Conservation (phyloP, 768 basidiomycete genomes). For the Suillus ampliporus region DNA sequence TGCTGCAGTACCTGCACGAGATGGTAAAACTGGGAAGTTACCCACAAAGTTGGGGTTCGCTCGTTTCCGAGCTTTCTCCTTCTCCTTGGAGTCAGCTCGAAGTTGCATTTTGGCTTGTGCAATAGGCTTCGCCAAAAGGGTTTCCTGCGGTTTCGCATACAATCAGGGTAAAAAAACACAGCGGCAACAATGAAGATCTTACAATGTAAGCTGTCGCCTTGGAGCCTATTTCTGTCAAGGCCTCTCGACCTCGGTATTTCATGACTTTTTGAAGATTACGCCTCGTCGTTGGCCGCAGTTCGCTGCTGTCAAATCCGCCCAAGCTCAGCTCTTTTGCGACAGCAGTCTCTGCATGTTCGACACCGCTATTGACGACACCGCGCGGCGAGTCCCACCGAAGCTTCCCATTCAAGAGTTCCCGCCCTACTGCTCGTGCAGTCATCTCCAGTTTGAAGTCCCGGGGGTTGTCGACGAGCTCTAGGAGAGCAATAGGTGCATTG, state of each 20-base stretch:
- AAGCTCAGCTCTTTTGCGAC: conserved; percentile 55
- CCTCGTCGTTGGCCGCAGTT: conserved; percentile 68
- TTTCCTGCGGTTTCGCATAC: conserved; percentile 51
- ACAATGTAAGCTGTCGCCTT: conserved; percentile 74
- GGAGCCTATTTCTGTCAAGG: conserved; percentile 51
- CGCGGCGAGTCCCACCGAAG: conserved; percentile 51
- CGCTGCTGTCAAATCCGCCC: conserved; percentile 40
- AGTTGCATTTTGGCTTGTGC: conserved; percentile 49
- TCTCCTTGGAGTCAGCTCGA: conserved; percentile 40
- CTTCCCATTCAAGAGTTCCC: conserved; percentile 72
- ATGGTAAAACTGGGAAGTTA: conserved; percentile 28
- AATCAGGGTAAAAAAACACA: conserved; percentile 13
- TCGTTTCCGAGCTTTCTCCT: conserved; percentile 31
- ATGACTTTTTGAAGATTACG: conserved; percentile 80
- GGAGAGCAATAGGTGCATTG: conserved; percentile 89
- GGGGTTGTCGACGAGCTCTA: conserved; percentile 96
- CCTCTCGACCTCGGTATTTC: conserved; percentile 57
- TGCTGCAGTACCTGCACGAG: conserved; percentile 58
- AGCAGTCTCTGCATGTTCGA: conserved; percentile 48
- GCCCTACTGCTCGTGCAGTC: conserved; percentile 85
- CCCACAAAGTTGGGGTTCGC: conserved; percentile 25
- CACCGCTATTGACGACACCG: conserved; percentile 57
- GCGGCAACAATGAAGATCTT: conserved; percentile 33
- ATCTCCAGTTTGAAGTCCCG: conserved; percentile 88
- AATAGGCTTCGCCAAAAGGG: conserved; percentile 69